phyloP scores from a whole-genome alignment of 352 stramenopile genomes.

The Phytophthora aleatoria region DNA sequence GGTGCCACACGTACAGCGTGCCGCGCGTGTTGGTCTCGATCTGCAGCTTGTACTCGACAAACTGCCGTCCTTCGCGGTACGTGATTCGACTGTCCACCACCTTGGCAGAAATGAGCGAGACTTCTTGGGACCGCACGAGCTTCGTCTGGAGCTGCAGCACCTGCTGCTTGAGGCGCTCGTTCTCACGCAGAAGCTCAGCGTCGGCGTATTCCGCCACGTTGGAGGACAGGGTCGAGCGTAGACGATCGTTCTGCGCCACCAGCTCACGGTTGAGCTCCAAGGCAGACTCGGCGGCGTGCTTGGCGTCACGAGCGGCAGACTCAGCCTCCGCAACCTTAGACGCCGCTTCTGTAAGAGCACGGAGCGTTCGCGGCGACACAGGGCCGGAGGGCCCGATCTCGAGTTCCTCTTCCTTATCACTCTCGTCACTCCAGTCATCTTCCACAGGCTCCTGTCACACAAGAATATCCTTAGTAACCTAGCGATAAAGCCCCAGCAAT shows the following conservation, averaged over 20 bases:
- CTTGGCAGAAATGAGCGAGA: constrained; percentile 70
- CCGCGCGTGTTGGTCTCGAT: constrained; percentile 76
- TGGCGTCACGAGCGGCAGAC: constrained; percentile 70
- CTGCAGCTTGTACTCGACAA: constrained; percentile 80
- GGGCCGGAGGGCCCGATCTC: constrained; percentile 28
- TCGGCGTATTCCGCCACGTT: constrained; percentile 77
- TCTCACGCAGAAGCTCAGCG: constrained; percentile 66
- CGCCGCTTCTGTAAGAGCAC: constrained; percentile 68
- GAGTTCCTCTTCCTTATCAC: constrained; percentile 52
- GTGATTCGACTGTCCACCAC: constrained; percentile 75
- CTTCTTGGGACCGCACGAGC: constrained; percentile 65
- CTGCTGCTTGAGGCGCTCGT: constrained; percentile 74
- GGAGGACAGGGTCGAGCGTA: constrained; percentile 64
- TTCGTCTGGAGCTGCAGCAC: constrained; percentile 76
- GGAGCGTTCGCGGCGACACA: constrained; percentile 65
- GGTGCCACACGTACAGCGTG: constrained; percentile 74
- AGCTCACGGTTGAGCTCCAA: constrained; percentile 69
- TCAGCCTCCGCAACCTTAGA: constrained; percentile 80
- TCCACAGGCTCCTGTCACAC: constrained; percentile 80
- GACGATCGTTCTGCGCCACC: constrained; percentile 63
- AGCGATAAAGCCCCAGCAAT: constrained; percentile 1
- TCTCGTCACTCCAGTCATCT: constrained; percentile 81
- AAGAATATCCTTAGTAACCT: constrained; percentile 63
- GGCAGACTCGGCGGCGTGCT: constrained; percentile 60
- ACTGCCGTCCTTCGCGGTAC: constrained; percentile 68